Conservation (phyloP, 78 protist species). For the Planoprotostelium fungivorum region DNA sequence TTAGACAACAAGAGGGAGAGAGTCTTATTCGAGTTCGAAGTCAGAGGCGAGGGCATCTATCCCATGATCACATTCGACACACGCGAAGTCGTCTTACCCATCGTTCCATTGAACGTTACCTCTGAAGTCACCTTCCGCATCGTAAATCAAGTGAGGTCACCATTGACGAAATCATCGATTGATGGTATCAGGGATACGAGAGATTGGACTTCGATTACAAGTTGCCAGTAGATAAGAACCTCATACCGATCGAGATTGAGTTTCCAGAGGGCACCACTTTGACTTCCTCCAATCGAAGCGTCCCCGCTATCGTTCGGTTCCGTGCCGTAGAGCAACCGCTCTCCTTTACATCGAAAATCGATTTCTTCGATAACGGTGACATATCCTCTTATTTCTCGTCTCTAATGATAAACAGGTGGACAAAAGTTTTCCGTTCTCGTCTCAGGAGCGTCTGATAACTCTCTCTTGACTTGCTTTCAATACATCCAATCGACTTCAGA, state of each 20-base stretch:
- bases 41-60: constrained; percentile 15
- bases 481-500: background rate
- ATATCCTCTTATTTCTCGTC: background rate
- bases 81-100: constrained; percentile 50
- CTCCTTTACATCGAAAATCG: constrained; percentile 50
- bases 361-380: constrained; percentile 42
- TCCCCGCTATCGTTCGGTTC: constrained; percentile 27
- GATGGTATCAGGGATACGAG: constrained; percentile 74
- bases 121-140: constrained; percentile 18
- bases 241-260: constrained; percentile 25
- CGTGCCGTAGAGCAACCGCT: constrained; percentile 13
- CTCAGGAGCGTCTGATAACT: constrained; percentile 48
- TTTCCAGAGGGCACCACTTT: constrained; percentile 58
- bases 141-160: background rate
- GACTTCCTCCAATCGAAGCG: background rate
- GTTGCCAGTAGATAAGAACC: constrained; percentile 30
- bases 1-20: background rate
- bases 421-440: constrained; percentile 34
- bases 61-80: constrained; percentile 57
- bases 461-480: constrained; percentile 9
- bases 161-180: background rate
- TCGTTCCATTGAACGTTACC: constrained; percentile 47
- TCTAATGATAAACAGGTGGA: too few species aligned
- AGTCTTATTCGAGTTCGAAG: background rate
- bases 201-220: constrained; percentile 16